Conservation (phyloP, 1,284 basidiomycete genomes). For the Quambalaria eucalypti region DNA sequence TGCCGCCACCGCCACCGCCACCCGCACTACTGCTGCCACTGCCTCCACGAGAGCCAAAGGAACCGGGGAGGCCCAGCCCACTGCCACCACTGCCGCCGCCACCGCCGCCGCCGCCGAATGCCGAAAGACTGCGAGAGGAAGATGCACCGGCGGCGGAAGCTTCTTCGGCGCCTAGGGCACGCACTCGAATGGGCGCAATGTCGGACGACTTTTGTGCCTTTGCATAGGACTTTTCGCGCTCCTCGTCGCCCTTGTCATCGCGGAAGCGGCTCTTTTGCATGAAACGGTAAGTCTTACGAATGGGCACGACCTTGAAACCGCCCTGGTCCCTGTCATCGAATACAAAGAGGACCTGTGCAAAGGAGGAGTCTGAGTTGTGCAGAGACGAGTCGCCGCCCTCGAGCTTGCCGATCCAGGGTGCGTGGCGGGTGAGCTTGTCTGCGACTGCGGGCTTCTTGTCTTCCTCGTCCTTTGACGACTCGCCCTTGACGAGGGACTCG, state of each 20-base stretch:
- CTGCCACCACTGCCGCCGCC: not conserved
- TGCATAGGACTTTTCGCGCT: conserved; percentile 13
- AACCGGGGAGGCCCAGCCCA: not conserved
- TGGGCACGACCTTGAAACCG: conserved; percentile 43
- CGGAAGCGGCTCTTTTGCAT: conserved; percentile 38
- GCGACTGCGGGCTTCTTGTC: not conserved
- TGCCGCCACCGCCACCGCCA: not conserved
- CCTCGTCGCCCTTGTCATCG: conserved; percentile 2
- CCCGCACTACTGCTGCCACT: not conserved
- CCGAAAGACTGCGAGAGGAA: not conserved
- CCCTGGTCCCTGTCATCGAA: conserved; percentile 42
- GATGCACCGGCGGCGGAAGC: conserved; percentile 13
- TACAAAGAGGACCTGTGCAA: conserved; percentile 43
- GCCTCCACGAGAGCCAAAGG: not conserved
- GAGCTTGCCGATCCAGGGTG: conserved; percentile 45
- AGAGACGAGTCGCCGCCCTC: conserved; percentile 28
- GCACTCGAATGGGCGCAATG: too few species aligned
- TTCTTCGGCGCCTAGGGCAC: conserved; percentile 27
- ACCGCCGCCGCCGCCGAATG: not conserved
- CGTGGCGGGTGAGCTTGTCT: conserved; percentile 14
- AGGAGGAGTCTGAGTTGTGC: conserved; percentile 26
- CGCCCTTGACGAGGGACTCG: conserved; percentile 17
- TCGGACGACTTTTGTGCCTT: conserved; percentile 32
- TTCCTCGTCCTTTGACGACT: conserved; percentile 6
- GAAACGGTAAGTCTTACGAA: conserved; percentile 43